Evolutionary conservation across 306 rosid species (phyloP).

Genomic region (Betula pendula): DNA sequence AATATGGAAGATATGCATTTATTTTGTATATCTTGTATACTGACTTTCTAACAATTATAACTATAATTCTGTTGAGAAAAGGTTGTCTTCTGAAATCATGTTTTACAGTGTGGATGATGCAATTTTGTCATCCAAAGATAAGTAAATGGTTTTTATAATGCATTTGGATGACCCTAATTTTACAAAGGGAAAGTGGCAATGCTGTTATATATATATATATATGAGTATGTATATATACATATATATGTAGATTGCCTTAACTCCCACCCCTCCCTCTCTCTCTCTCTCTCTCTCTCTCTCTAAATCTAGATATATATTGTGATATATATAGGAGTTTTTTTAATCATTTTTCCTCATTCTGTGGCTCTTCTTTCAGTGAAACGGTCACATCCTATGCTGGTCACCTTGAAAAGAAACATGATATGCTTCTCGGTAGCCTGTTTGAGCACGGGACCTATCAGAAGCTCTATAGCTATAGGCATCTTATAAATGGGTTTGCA

Average conservation of each 20-base stretch:
- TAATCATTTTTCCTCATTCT: conserved; percentile 1
- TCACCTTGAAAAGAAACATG: conserved; percentile 89
- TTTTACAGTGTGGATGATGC: background rate
- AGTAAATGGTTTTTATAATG: background rate
- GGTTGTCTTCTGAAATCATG: background rate
- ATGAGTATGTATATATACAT: background rate
- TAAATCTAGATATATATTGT: conserved; percentile 20
- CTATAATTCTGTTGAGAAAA: background rate
- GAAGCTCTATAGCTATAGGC: conserved; percentile 88
- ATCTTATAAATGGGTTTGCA: conserved; percentile 97
- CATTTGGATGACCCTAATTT: background rate
- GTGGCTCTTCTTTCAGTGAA: conserved; percentile 59
- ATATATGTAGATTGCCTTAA: background rate
- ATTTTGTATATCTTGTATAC: background rate
- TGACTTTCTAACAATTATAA: background rate
- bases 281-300: background rate
- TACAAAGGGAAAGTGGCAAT: background rate
- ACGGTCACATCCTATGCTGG: conserved; percentile 77
- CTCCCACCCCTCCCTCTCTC: background rate
- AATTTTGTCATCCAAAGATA: conserved; percentile 3
- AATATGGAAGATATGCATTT: background rate
- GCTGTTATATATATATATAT: background rate
- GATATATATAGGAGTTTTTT: conserved; percentile 22
- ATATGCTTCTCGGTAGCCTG: conserved; percentile 87
- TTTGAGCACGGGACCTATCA: conserved; percentile 76